phyloP scores from a whole-genome alignment of 495 filamentous ascomycete species.

The Amphirosellinia nigrospora region DNA sequence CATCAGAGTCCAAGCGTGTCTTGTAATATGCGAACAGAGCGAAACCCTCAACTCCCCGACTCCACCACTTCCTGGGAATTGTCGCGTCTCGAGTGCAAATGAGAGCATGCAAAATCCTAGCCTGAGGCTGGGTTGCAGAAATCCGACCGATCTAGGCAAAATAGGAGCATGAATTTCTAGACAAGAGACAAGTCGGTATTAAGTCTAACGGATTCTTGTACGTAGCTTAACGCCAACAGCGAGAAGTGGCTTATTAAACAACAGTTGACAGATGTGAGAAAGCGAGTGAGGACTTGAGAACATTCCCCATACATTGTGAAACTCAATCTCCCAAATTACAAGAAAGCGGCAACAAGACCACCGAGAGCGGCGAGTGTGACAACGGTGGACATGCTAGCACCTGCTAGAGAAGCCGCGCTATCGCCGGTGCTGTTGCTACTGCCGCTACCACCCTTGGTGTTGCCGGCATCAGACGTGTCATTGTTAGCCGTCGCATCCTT shows the following conservation, averaged over 20 bases:
- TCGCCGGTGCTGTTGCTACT: conserved; percentile 26
- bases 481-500: conserved; percentile 51
- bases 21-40: not conserved
- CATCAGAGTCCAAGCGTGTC: conserved; percentile 7
- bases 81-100: not conserved
- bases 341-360: conserved; percentile 42
- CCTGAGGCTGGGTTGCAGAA: not conserved
- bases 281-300: conserved; percentile 28
- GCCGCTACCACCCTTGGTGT: conserved; percentile 30
- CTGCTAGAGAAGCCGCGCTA: conserved; percentile 40
- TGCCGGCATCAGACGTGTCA: conserved; percentile 42
- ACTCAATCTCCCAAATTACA: conserved; percentile 31
- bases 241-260: conserved; percentile 33
- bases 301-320: conserved; percentile 4
- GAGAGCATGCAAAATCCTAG: not conserved
- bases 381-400: conserved; percentile 45
- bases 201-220: conserved; percentile 44
- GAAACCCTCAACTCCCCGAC: conserved; percentile 4
- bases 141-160: not conserved
- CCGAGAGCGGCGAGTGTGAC: conserved; percentile 47
- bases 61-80: not conserved
- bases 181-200: conserved; percentile 41
- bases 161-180: conserved; percentile 21
- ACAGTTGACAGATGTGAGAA: conserved; percentile 38
- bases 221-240: conserved; percentile 34